A percentile compares a stretch with the other conserved stretches of the same genome.
Evolutionary conservation across 2,329 filamentous ascomycete species (phyloP).

Genomic region (Venturiaceae sp.): DNA sequence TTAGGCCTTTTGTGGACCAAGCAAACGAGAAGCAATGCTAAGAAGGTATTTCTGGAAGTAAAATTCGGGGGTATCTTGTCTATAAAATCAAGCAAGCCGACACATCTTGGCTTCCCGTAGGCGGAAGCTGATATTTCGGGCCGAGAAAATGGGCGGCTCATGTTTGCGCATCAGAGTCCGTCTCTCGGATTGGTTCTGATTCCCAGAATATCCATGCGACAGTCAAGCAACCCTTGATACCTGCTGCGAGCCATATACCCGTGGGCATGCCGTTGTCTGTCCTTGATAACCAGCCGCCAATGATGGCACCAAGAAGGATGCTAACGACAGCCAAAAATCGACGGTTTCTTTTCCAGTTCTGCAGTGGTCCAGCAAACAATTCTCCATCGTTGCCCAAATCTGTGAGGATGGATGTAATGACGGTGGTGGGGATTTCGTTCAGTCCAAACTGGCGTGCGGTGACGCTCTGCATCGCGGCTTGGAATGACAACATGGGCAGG

Average conservation of each 20-base stretch:
- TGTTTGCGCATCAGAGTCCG: not conserved
- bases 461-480: slow-evolving; percentile 45
- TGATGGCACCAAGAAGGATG: slow-evolving; percentile 38
- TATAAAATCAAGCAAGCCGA: no score
- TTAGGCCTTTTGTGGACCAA: no score
- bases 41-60: no score
- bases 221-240: slow-evolving; percentile 33
- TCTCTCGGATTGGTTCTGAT: not conserved
- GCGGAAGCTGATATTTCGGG: not conserved
- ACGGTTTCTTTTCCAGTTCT: slow-evolving; percentile 43
- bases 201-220: slow-evolving; percentile 12
- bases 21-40: no score
- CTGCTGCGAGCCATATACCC: slow-evolving; percentile 36
- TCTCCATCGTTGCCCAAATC: slow-evolving; percentile 43
- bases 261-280: slow-evolving; percentile 29
- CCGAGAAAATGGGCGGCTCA: not conserved
- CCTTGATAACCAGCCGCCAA: slow-evolving; percentile 39
- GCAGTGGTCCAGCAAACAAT: slow-evolving; percentile 34
- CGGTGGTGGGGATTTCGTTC: slow-evolving; percentile 45
- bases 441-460: slow-evolving; percentile 39
- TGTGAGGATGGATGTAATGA: slow-evolving; percentile 45
- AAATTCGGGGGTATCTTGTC: no score
- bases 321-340: slow-evolving; percentile 35
- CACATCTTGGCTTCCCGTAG: not conserved
- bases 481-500: slow-evolving; percentile 38